phyloP scores from a whole-genome alignment of 2,329 filamentous ascomycete species.

The Aspergillus sp. region DNA sequence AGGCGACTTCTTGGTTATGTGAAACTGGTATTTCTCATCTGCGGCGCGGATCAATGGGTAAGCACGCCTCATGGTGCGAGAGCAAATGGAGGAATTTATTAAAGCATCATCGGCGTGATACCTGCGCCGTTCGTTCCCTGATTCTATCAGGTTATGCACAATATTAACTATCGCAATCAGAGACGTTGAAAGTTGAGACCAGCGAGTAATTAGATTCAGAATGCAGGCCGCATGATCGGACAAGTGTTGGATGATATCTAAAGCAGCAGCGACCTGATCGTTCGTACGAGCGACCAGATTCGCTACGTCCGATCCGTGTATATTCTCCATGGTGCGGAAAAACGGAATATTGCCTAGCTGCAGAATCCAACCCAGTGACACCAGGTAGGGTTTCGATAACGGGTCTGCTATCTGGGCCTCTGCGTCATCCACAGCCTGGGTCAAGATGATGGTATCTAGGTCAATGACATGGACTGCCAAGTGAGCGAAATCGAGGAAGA shows the following conservation, averaged over 20 bases:
- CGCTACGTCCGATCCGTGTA: slow-evolving; percentile 30
- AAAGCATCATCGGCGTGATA: slow-evolving; percentile 25
- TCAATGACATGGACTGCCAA: slow-evolving; percentile 45
- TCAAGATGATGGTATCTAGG: slow-evolving; percentile 42
- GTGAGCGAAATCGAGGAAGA: slow-evolving; percentile 43
- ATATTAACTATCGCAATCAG: slow-evolving; percentile 29
- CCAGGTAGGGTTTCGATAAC: slow-evolving; percentile 38
- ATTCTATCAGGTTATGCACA: slow-evolving; percentile 34
- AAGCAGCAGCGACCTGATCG: slow-evolving; percentile 29
- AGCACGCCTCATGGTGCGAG: slow-evolving; percentile 23
- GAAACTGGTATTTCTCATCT: slow-evolving; percentile 41
- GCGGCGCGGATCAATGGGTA: slow-evolving; percentile 36
- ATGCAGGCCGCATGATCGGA: slow-evolving; percentile 34
- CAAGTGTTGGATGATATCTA: slow-evolving; percentile 30
- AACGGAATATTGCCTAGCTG: slow-evolving; percentile 40
- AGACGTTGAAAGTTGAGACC: slow-evolving; percentile 28
- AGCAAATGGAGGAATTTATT: slow-evolving; percentile 21
- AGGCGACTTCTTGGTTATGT: slow-evolving; percentile 45
- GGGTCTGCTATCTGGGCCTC: slow-evolving; percentile 32
- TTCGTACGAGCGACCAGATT: slow-evolving; percentile 34
- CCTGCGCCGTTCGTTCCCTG: slow-evolving; percentile 30
- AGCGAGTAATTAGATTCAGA: slow-evolving; percentile 32
- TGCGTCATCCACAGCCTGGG: slow-evolving; percentile 29
- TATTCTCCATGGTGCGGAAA: slow-evolving; percentile 36
- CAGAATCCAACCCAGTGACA: slow-evolving; percentile 38